Conservation (phyloP, 2,329 filamentous ascomycete genomes). For the Dendrostoma leiphaemia region DNA sequence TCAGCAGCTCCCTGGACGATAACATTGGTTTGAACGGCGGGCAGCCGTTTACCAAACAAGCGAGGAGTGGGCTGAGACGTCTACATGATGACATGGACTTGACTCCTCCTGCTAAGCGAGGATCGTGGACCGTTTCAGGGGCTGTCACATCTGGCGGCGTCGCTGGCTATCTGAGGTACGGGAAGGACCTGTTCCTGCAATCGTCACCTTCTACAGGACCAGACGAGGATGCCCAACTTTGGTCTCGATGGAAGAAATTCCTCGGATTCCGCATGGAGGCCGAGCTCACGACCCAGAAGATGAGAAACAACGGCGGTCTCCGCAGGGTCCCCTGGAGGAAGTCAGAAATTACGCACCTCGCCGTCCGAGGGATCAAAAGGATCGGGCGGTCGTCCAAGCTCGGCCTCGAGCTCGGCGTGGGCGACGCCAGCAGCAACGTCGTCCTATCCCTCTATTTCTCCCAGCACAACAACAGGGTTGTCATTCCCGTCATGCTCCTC, state of each 20-base stretch:
- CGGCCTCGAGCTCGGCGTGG: slow-evolving; percentile 44
- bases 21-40: slow-evolving; percentile 29
- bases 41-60: slow-evolving; percentile 29
- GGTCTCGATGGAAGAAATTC: not conserved
- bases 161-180: slow-evolving; percentile 37
- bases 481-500: slow-evolving; percentile 37
- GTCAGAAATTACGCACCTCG: slow-evolving; percentile 27
- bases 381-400: slow-evolving; percentile 39
- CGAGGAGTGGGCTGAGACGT: slow-evolving; percentile 34
- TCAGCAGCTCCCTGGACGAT: slow-evolving; percentile 24
- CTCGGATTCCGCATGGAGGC: slow-evolving; percentile 37
- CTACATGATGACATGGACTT: slow-evolving; percentile 34
- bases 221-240: not conserved
- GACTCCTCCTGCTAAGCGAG: slow-evolving; percentile 14
- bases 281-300: slow-evolving; percentile 37
- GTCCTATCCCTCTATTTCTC: slow-evolving; percentile 48
- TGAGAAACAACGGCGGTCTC: not conserved
- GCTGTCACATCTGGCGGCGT: slow-evolving; percentile 28
- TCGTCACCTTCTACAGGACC: slow-evolving; percentile 17
- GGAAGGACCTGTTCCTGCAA: slow-evolving; percentile 30
- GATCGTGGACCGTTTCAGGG: slow-evolving; percentile 41
- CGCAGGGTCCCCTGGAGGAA: not conserved
- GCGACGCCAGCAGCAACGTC: slow-evolving; percentile 36
- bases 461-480: slow-evolving; percentile 35
- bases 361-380: slow-evolving; percentile 42